phyloP scores from a whole-genome alignment of 2,329 filamentous ascomycete species.

The Trichoderma breve region DNA sequence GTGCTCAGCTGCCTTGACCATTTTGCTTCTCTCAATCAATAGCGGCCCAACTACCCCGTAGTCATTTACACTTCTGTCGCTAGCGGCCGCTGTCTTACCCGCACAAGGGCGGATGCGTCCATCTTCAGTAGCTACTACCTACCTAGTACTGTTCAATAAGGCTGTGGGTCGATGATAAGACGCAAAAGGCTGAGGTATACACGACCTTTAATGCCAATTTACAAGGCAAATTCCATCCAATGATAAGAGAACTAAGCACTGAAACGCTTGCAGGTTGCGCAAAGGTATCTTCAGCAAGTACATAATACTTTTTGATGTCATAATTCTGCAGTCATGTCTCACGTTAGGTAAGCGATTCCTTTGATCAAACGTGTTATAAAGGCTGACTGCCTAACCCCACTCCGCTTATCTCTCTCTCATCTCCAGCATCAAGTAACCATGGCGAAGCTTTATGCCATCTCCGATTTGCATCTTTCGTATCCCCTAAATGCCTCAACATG shows the following conservation, averaged over 20 bases:
- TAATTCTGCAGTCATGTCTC: background rate
- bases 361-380: background rate
- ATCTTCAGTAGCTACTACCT: too few relatives aligned
- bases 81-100: background rate
- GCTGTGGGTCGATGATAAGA: background rate
- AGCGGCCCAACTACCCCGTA: background rate
- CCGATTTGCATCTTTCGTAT: slow-evolving; percentile 12
- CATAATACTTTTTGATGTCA: background rate
- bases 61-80: background rate
- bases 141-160: background rate
- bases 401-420: background rate
- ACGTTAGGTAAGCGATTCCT: background rate
- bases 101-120: too few relatives aligned
- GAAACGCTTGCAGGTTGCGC: background rate
- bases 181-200: background rate
- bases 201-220: background rate
- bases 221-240: background rate
- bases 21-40: background rate
- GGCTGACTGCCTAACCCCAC: background rate
- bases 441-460: slow-evolving; percentile 13
- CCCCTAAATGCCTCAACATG: slow-evolving; percentile 1
- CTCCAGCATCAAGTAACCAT: background rate
- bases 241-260: background rate
- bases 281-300: background rate
- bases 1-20: background rate